A percentile compares a stretch with the other conserved stretches of the same genome.
Conservation (phyloP, 2,329 filamentous ascomycete species). For the Paramyrothecium roridum region DNA sequence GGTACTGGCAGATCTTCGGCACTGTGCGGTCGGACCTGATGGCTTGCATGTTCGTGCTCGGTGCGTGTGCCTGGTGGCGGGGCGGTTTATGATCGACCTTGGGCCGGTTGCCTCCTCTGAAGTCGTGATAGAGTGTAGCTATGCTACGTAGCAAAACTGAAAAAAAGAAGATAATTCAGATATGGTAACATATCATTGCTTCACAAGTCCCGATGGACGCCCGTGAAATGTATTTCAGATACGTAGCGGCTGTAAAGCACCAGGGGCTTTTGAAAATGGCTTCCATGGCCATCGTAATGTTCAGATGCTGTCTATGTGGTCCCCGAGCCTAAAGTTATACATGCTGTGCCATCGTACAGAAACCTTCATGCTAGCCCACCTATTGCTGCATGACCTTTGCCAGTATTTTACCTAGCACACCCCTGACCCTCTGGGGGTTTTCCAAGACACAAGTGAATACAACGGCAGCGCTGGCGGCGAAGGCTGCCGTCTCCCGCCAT, state of each 20-base stretch:
- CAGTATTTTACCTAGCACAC: slow-evolving; percentile 63
- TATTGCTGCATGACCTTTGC: slow-evolving; percentile 42
- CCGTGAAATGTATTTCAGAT: no score
- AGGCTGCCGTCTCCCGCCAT: slow-evolving; percentile 64
- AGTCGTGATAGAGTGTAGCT: no score
- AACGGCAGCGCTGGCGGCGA: slow-evolving; percentile 65
- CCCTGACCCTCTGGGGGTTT: slow-evolving; percentile 60
- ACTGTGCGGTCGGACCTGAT: slow-evolving; percentile 72
- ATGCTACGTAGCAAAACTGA: no score
- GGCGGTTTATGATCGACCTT: slow-evolving; percentile 2
- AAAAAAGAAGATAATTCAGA: no score
- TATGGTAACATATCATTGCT: no score
- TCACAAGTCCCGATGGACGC: no score
- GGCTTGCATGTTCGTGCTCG: slow-evolving; percentile 73
- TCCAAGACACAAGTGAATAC: slow-evolving; percentile 67
- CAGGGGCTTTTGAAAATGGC: neutral
- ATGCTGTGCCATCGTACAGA: no score
- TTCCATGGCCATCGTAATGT: no score
- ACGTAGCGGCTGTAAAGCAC: neutral
- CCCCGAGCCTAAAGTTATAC: no score
- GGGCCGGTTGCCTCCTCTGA: no score
- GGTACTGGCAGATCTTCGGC: slow-evolving; percentile 68
- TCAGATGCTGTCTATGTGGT: no score
- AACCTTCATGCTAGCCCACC: neutral
- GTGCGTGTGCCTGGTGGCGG: slow-evolving; percentile 47